A percentile compares a stretch with the other conserved stretches of the same genome.
Conservation (phyloP, 1,139 yeast genomes). For the Debaryomycetaceae sp. region DNA sequence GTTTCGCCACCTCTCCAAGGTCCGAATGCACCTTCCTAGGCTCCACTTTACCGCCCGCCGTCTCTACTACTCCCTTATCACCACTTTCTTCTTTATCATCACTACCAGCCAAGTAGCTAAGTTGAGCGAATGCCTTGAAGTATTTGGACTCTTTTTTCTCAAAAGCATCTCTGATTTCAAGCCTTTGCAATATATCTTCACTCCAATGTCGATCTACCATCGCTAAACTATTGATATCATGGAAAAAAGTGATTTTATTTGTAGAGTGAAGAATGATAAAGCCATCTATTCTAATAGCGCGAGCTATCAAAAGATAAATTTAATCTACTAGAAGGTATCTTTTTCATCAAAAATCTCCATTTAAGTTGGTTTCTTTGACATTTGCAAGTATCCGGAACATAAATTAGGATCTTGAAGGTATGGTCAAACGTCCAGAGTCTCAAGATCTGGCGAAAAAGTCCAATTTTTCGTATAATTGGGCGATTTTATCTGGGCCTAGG, state of each 20-base stretch:
- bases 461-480: background rate
- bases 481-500: background rate
- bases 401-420: background rate
- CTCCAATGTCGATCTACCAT: slow-evolving; percentile 14
- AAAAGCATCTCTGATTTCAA: slow-evolving; percentile 27
- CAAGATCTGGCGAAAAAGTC: background rate
- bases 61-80: background rate
- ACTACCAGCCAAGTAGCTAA: slow-evolving; percentile 10
- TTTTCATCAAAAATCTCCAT: background rate
- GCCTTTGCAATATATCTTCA: slow-evolving; percentile 21
- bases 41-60: background rate
- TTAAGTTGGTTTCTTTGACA: background rate
- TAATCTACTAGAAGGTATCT: background rate
- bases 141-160: slow-evolving; percentile 32
- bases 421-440: background rate
- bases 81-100: slow-evolving; percentile 5
- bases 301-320: slow-evolving; percentile 1
- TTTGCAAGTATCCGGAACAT: background rate
- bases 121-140: slow-evolving; percentile 31
- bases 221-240: background rate
- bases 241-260: background rate
- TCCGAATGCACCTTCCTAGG: background rate
- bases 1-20: background rate
- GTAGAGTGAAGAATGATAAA: background rate
- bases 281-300: background rate